Evolutionary conservation across 2,329 filamentous ascomycete genomes (phyloP).

Genomic region (Alternaria panax): DNA sequence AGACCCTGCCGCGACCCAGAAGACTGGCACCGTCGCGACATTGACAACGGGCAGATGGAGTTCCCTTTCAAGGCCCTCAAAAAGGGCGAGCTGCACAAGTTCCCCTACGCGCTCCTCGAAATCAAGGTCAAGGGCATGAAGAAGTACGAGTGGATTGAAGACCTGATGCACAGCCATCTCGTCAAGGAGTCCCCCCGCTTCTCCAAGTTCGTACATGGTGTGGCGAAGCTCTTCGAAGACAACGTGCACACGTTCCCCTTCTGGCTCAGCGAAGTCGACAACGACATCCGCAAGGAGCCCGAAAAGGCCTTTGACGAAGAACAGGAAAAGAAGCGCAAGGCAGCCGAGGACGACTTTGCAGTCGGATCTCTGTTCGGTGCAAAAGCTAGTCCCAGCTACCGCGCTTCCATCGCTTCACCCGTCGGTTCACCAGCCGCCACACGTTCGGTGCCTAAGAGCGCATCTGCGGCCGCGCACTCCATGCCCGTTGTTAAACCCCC

Average conservation of each 20-base stretch:
- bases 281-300: conserved; percentile 92
- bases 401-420: conserved; percentile 69
- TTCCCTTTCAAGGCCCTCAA: conserved; percentile 89
- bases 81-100: conserved; percentile 88
- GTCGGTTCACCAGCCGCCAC: conserved; percentile 64
- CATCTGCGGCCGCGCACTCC: conserved; percentile 28
- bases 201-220: conserved; percentile 95
- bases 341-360: conserved; percentile 84
- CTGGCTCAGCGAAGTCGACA: conserved; percentile 91
- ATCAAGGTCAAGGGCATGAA: conserved; percentile 81
- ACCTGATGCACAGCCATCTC: conserved; percentile 90
- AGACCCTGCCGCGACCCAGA: conserved; percentile 88
- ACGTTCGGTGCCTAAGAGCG: conserved; percentile 33
- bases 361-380: conserved; percentile 84
- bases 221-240: conserved; percentile 89
- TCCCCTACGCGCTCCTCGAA: conserved; percentile 89
- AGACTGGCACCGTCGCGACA: conserved; percentile 90
- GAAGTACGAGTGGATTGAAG: conserved; percentile 84
- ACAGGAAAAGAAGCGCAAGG: conserved; percentile 80
- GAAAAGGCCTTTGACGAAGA: conserved; percentile 90
- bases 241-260: conserved; percentile 96
- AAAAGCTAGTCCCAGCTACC: conserved; percentile 53
- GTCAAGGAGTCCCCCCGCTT: conserved; percentile 89
- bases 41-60: conserved; percentile 81
- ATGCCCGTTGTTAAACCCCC: conserved; percentile 27